Conservation (phyloP, 495 filamentous ascomycete species). For the Terfezia claveryi region DNA sequence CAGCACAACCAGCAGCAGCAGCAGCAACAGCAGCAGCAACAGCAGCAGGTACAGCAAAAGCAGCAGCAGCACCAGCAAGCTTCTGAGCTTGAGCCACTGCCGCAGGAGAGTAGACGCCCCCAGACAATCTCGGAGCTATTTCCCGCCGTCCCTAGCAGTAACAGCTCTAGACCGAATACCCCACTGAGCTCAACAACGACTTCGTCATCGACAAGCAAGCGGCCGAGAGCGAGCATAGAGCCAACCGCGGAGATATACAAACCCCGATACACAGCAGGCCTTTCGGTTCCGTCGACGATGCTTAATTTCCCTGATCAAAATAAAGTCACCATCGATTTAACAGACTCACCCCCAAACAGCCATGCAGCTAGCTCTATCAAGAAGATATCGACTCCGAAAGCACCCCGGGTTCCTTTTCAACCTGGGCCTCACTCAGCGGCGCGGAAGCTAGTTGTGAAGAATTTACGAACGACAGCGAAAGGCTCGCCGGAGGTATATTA, state of each 20-base stretch:
- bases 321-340: not conserved
- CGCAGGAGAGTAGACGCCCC: not conserved
- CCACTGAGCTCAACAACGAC: not conserved
- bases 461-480: slow-evolving; percentile 38
- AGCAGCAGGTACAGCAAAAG: not conserved
- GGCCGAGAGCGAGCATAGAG: not conserved
- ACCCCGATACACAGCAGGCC: not conserved
- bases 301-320: too few species aligned
- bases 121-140: not conserved
- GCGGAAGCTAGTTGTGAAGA: slow-evolving; percentile 76
- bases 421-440: slow-evolving; percentile 10
- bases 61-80: not conserved
- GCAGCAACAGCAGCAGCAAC: not conserved
- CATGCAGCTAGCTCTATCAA: not conserved
- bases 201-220: not conserved
- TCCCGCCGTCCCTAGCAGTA: not conserved
- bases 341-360: not conserved
- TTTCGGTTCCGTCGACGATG: too few species aligned
- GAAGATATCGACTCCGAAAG: not conserved
- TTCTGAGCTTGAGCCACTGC: not conserved
- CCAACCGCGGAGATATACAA: not conserved
- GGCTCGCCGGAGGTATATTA: slow-evolving; percentile 47
- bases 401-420: too few species aligned
- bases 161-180: too few species aligned
- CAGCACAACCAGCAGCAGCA: not conserved